phyloP scores from a whole-genome alignment of 306 rosid genomes.

The Sindora glabra region DNA sequence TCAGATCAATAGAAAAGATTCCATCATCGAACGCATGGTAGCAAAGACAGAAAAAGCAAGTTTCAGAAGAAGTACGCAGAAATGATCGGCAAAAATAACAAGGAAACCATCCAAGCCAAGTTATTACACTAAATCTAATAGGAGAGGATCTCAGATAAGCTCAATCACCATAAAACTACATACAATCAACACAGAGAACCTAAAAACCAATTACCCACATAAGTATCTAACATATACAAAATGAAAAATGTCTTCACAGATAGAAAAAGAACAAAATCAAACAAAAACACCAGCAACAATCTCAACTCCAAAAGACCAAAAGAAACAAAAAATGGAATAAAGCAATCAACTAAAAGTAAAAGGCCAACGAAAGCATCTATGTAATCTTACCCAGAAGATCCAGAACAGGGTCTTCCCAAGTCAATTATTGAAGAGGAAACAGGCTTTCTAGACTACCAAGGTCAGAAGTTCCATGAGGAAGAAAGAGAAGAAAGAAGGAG shows the following conservation, averaged over 20 bases:
- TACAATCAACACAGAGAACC: not conserved
- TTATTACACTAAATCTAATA: not conserved
- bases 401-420: conserved; percentile 6
- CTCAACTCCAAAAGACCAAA: no score
- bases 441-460: not conserved
- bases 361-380: not conserved
- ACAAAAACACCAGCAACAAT: no score
- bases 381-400: conserved; percentile 21
- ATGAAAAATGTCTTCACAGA: not conserved
- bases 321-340: not conserved
- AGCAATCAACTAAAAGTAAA: not conserved
- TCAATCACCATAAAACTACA: not conserved
- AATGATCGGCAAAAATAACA: not conserved
- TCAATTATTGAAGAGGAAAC: conserved; percentile 4
- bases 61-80: not conserved
- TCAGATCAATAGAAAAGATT: not conserved
- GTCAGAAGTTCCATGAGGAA: not conserved
- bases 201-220: not conserved
- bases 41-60: not conserved
- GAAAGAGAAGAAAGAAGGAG: not conserved
- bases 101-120: conserved; percentile 2
- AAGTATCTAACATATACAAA: not conserved
- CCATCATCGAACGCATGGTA: conserved; percentile 10
- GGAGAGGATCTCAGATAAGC: not conserved
- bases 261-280: not conserved